Percentiles rank a stretch among this genome's conserved stretches.
phyloP scores from a whole-genome alignment of 2,329 filamentous ascomycete species.

The Balansia obtecta region DNA sequence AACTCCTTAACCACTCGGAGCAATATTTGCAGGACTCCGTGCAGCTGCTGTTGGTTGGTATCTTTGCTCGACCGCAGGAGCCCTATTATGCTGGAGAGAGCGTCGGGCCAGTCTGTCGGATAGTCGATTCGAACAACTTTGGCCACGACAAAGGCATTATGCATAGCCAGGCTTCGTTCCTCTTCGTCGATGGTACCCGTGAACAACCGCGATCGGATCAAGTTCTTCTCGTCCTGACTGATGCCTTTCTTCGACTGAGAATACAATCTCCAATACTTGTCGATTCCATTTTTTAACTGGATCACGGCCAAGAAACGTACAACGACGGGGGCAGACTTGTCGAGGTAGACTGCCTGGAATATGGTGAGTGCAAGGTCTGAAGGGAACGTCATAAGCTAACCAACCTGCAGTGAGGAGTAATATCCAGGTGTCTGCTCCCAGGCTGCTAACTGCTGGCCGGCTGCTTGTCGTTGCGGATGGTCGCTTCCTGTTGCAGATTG shows the following conservation, averaged over 20 bases:
- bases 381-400: slow-evolving; percentile 2
- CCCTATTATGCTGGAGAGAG: slow-evolving; percentile 46
- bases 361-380: neutral
- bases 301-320: slow-evolving; percentile 85
- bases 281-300: slow-evolving; percentile 91
- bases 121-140: slow-evolving; percentile 88
- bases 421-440: slow-evolving; percentile 59
- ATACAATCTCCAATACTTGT: slow-evolving; percentile 79
- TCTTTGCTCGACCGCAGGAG: slow-evolving; percentile 43
- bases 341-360: slow-evolving; percentile 62
- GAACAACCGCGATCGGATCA: slow-evolving; percentile 64
- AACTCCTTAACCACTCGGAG: slow-evolving; percentile 86
- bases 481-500: slow-evolving; percentile 51
- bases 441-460: slow-evolving; percentile 55
- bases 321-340: slow-evolving; percentile 62
- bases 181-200: slow-evolving; percentile 67
- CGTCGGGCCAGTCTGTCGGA: slow-evolving; percentile 68
- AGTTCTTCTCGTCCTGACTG: slow-evolving; percentile 60
- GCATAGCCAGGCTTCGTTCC: slow-evolving; percentile 63
- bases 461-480: slow-evolving; percentile 50
- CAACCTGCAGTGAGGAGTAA: slow-evolving; percentile 56
- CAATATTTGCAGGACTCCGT: slow-evolving; percentile 62
- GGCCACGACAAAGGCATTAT: slow-evolving; percentile 77
- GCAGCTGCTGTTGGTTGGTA: slow-evolving; percentile 52
- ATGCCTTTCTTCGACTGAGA: slow-evolving; percentile 46